Evolutionary conservation across 2,329 filamentous ascomycete species (phyloP).

Genomic region (Aspergillus eucalypticola): DNA sequence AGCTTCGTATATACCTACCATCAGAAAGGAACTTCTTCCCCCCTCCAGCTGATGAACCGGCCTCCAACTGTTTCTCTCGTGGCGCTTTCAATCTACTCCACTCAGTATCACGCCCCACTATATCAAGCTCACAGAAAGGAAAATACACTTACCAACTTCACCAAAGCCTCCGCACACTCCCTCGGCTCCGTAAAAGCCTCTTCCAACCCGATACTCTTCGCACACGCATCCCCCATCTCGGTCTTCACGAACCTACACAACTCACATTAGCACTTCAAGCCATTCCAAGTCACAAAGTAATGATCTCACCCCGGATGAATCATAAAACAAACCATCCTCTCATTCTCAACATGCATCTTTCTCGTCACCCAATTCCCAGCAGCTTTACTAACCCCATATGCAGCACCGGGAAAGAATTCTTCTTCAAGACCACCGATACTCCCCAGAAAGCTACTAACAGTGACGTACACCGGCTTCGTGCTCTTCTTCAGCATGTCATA

Average conservation of each 20-base stretch:
- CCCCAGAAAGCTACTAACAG: constrained; percentile 1
- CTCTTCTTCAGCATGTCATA: neutral
- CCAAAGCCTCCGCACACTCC: neutral
- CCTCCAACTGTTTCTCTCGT: constrained; percentile 5
- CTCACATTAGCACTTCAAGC: neutral
- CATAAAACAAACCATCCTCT: neutral
- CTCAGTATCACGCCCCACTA: neutral
- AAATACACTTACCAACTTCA: neutral
- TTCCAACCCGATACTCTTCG: constrained; percentile 1
- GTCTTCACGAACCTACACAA: constrained; percentile 1
- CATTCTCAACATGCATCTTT: constrained; percentile 8
- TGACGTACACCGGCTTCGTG: neutral
- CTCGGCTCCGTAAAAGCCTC: neutral
- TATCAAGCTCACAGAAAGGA: neutral
- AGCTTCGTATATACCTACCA: neutral
- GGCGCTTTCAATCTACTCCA: neutral
- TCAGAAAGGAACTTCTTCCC: neutral
- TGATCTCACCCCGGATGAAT: constrained; percentile 1
- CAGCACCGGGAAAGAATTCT: neutral
- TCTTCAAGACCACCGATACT: neutral
- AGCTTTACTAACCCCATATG: constrained; percentile 1
- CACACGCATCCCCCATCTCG: neutral
- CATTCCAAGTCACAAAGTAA: neutral
- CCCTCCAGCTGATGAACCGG: neutral
- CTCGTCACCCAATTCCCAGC: constrained; percentile 1